Base-by-base conservation (phyloP, 495 filamentous ascomycete species). In the Amniculicola lignicola region DNA sequence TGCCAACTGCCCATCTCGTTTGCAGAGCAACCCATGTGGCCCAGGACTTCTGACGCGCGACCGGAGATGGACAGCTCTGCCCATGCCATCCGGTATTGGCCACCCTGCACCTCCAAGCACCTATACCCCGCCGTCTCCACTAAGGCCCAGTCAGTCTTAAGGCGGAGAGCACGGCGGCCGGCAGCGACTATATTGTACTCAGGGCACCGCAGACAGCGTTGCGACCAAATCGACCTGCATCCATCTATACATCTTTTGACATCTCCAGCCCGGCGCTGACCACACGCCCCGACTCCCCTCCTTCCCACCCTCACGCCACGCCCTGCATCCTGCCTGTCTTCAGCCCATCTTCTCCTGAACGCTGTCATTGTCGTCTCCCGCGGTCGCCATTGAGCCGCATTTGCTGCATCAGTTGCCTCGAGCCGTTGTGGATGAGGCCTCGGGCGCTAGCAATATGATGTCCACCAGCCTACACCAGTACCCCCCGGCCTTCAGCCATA, bases 391-490 rank as follows among this genome's bases (percentile, higher is more conserved):
- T 56, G 45, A 43, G 42, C 52, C 12, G 36, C 36, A 25, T 21
- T n/a, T 28, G 29, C 42, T 44, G 54, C n/a, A n/a, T n/a, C n/a
- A n/a, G n/a, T 52, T 45, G 42, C 27, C 28, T 14, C 42, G 51
- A 40, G 22, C 45, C 40, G 31, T 39, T 48, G 47, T 53, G 48
- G 51, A 46, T 47, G 59, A 56, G 59, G 59, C 51, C 43, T 49
- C 53, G 21, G 52, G 41, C 42, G 51, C 51, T 51, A 48, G 47
- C 22, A 63, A 70, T 61, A 70, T 82, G 63, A 78, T 79, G 42
- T 76, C 75, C 51, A 76, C 67, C 67, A 72, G 75, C 39, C 71
- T 82, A 33, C 61, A 82, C 43, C 77, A 63, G 29, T 61, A 63
- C 39, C 29, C 50, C 21, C 63, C 59, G 23, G 51, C 77, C 40